Base-by-base conservation (phyloP, 441 rosid species). In the Capsella rubella region DNA sequence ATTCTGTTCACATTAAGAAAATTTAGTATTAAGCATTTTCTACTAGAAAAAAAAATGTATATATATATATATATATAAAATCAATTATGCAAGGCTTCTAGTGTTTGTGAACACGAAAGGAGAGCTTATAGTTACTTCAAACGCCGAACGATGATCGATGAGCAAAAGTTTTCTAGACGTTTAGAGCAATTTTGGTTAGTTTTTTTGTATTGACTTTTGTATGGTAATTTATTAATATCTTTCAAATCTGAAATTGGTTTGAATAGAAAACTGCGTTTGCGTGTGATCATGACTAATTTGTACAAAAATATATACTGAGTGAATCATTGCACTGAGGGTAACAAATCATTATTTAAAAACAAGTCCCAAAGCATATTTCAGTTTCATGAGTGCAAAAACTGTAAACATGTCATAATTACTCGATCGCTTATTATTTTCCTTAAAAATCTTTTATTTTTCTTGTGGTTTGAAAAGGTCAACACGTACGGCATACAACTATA, bases 311-410 rank as follows among this genome's bases (percentile, higher is more conserved):
- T 43, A 37, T 35, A 15, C 25, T 50, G 51, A 45, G 67, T 69
- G 83, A 85, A 81, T 80, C 83, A 79, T 79, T 72, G 76, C 80
- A 68, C 77, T 82, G 79, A 76, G 64, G 84, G 69, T 80, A 74
- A 77, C 84, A 77, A 77, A 80, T 80, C 80, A 85, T 84, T 79
- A 83, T 73, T 80, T 78, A 78, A 89, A 65, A 80, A 73, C 91
- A 87, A 87, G 87, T 89, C 84, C 87, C 90, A 83, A 87, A 65
- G 78, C 86, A 59, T 39, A 77, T 77, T 57, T 63, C 74, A 75
- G 78, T 74, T 85, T 79, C 81, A 83, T 81, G 78, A 77, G 81
- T 77, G 78, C 72, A 58, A 74, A 79, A 78, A 65, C 89, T 82
- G 74, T 73, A 78, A 78, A 61, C 78, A 47, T 61, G 71, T 73